A percentile compares a stretch with the other conserved stretches of the same genome.
Conservation (phyloP, 371 early-diverging fungal genomes). For the Batrachochytrium dendrobatidis region DNA sequence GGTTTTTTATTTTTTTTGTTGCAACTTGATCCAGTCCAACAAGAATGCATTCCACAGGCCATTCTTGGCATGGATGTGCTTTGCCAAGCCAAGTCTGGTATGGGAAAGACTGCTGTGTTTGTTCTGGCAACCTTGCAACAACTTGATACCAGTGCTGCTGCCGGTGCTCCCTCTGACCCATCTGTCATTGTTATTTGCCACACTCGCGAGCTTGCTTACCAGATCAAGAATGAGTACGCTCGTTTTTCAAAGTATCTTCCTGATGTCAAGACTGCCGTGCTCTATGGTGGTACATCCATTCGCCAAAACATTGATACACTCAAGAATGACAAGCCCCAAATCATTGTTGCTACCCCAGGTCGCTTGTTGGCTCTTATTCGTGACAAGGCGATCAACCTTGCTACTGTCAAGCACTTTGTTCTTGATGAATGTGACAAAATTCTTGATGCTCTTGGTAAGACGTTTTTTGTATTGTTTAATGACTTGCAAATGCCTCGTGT, state of each 20-base stretch:
- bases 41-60: slow-evolving; percentile 97
- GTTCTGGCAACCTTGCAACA: slow-evolving; percentile 95
- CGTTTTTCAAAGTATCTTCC: slow-evolving; percentile 94
- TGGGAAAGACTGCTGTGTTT: slow-evolving; percentile 99
- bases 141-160: slow-evolving; percentile 51
- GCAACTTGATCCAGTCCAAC: slow-evolving; percentile 69
- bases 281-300: slow-evolving; percentile 84
- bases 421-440: slow-evolving; percentile 99
- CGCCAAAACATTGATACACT: slow-evolving; percentile 75
- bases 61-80: slow-evolving; percentile 94
- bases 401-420: slow-evolving; percentile 90
- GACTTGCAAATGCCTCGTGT: slow-evolving; percentile 2
- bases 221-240: slow-evolving; percentile 91
- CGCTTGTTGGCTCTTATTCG: slow-evolving; percentile 84
- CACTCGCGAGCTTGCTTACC: slow-evolving; percentile 96
- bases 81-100: slow-evolving; percentile 98
- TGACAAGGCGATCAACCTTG: slow-evolving; percentile 70
- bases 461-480: not conserved
- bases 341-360: slow-evolving; percentile 99
- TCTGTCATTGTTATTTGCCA: slow-evolving; percentile 89
- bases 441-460: slow-evolving; percentile 80
- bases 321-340: slow-evolving; percentile 77
- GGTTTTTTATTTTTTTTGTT: not conserved
- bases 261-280: slow-evolving; percentile 85
- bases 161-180: slow-evolving; percentile 19